Evolutionary conservation across 257 asterid species (phyloP).

Genomic region (Solanum clarkiae): DNA sequence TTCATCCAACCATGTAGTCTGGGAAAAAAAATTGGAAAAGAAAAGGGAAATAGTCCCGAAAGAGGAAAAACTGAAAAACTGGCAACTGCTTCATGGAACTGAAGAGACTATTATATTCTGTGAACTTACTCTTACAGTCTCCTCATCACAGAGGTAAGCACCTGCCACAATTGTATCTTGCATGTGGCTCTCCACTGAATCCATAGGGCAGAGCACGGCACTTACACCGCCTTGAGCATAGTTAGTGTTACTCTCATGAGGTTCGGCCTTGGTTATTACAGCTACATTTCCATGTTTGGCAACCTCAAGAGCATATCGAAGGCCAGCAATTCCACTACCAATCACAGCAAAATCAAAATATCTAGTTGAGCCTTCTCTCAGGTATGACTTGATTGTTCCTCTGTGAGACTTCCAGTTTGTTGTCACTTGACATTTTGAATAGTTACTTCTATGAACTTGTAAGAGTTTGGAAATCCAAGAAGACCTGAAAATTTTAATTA

Average conservation of each 20-base stretch:
- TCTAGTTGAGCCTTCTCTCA: slow-evolving; percentile 49
- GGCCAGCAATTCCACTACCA: slow-evolving; percentile 99
- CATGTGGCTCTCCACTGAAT: slow-evolving; percentile 95
- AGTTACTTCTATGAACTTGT: slow-evolving; percentile 13
- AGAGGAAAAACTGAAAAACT: not conserved
- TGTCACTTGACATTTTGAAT: slow-evolving; percentile 13
- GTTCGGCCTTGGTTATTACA: slow-evolving; percentile 91
- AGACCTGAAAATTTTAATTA: slow-evolving; percentile 42
- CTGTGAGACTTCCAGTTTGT: slow-evolving; percentile 25
- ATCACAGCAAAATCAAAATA: slow-evolving; percentile 80
- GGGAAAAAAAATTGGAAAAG: not conserved
- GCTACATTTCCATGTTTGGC: slow-evolving; percentile 88
- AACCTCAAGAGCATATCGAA: slow-evolving; percentile 96
- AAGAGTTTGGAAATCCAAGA: slow-evolving; percentile 34
- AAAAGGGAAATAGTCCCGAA: not conserved
- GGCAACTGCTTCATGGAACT: not conserved
- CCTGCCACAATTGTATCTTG: slow-evolving; percentile 95
- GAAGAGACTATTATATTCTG: not conserved
- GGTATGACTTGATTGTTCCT: slow-evolving; percentile 27
- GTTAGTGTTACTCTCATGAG: slow-evolving; percentile 96
- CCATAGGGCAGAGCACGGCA: slow-evolving; percentile 92
- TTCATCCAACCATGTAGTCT: not conserved
- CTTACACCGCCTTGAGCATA: slow-evolving; percentile 99
- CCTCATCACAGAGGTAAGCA: slow-evolving; percentile 95
- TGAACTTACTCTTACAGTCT: slow-evolving; percentile 84